Percentiles rank a stretch among this genome's conserved stretches.
These are phyloP conservation scores for Durusdinium trenchii DNA, from an alignment of 73 alveolate genomes.

Conservation along the genomic window DNA sequence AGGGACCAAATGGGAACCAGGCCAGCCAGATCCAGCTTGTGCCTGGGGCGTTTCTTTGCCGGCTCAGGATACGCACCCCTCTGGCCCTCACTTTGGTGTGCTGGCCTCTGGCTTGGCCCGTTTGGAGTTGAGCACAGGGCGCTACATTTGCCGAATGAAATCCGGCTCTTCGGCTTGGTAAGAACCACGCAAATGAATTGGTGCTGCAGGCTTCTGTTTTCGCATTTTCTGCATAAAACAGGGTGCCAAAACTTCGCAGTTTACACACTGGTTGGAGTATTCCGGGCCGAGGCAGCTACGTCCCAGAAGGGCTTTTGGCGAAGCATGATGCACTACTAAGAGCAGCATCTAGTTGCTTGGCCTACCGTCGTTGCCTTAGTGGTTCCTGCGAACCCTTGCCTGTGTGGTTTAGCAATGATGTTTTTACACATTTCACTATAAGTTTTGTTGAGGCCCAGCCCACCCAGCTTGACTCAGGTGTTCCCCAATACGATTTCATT, in stretches of 20 bases:
- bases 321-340: slow-evolving; percentile 53
- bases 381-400: no score
- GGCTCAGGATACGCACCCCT: slow-evolving; percentile 54
- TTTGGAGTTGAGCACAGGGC: slow-evolving; percentile 60
- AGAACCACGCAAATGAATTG: not conserved
- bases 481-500: slow-evolving; percentile 63
- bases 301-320: slow-evolving; percentile 82
- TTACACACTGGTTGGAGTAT: not conserved
- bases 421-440: no score
- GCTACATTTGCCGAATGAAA: slow-evolving; percentile 37
- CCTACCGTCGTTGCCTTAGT: slow-evolving; percentile 69
- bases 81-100: slow-evolving; percentile 93
- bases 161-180: slow-evolving; percentile 21
- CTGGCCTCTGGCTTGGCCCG: slow-evolving; percentile 73
- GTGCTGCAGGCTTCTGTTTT: no score
- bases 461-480: not conserved
- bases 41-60: no score
- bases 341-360: slow-evolving; percentile 87
- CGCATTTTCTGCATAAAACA: not conserved
- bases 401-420: no score
- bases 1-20: not conserved
- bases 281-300: slow-evolving; percentile 76
- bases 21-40: not conserved
- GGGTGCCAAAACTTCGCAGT: no score
- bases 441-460: no score